Base-by-base conservation (phyloP, 139 green algal species). In the Chlorella sp. region DNA sequence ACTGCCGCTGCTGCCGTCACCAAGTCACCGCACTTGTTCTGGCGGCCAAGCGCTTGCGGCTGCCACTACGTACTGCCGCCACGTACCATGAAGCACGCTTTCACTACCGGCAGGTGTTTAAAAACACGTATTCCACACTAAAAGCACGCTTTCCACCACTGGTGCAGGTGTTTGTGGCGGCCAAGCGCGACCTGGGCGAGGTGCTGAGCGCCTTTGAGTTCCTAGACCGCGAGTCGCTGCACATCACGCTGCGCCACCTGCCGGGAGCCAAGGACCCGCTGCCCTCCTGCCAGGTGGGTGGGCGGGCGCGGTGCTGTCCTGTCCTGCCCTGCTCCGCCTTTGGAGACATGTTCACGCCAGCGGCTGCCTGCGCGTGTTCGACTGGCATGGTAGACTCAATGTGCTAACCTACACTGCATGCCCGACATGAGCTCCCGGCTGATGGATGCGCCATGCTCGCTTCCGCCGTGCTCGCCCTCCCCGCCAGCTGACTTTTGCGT, bases 121-220 rank as follows among this genome's bases (percentile, higher is more conserved):
- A n/a, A n/a, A n/a, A n/a, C n/a, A n/a, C n/a, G n/a, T n/a, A n/a
- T n/a, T n/a, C 67, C 14, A 32, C 34, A 2, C 24, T 32, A 5
- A 24, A 5, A 32, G 38, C 11, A 20, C 28, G 11, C 62, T 32
- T 69, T 5, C n/a, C 9, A 13, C 67, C 64, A 22, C 84, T 73
- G 14, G 89, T 92, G n/a, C 44, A 90, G 30, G 85, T 95, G 26
- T 90, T 98, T 32, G 34, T 58, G 9, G 34, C 41, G 28, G 97
- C 96, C 16, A 90, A 91, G 68, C 62, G 69, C 41, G 65, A 88
- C 8, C 86, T 99, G 74, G 96, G 94, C 3, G 97, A 99, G 88
- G 90, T 95, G 46, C 65, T 92, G 41, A 91, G 89, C 16, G 91
- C 91, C 22, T 95, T 97, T 80, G 97, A 99, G 91, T 99, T 99